Conservation (phyloP, 768 basidiomycete genomes). For the Boletus tomentosulus region DNA sequence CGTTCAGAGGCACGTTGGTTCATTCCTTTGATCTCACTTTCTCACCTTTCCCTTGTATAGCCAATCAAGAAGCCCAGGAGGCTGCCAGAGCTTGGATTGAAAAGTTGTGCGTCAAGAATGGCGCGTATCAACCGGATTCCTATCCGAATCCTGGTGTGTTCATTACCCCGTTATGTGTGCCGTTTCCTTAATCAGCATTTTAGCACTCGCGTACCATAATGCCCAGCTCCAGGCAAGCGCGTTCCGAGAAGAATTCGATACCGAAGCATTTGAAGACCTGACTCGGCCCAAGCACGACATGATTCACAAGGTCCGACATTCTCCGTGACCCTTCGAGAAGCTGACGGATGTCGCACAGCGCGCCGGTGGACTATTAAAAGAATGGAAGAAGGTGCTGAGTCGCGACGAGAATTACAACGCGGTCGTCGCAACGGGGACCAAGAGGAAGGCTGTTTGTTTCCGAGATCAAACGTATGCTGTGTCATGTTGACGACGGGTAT, state of each 20-base stretch:
- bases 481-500: not conserved
- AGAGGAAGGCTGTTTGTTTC: slow-evolving; percentile 66
- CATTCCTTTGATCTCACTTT: not conserved
- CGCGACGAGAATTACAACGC: slow-evolving; percentile 62
- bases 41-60: slow-evolving; percentile 36
- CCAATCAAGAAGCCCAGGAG: slow-evolving; percentile 61
- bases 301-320: slow-evolving; percentile 67
- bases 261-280: slow-evolving; percentile 72
- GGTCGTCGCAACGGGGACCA: slow-evolving; percentile 49
- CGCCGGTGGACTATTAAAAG: slow-evolving; percentile 62
- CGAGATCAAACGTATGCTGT: not conserved
- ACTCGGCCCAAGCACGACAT: slow-evolving; percentile 72
- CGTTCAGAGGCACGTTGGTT: slow-evolving; percentile 48
- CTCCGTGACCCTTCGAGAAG: not conserved
- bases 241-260: slow-evolving; percentile 85
- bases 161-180: not conserved
- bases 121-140: slow-evolving; percentile 82
- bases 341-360: slow-evolving; percentile 37
- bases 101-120: slow-evolving; percentile 74
- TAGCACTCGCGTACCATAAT: slow-evolving; percentile 77
- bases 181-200: not conserved
- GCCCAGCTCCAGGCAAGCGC: slow-evolving; percentile 89
- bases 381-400: slow-evolving; percentile 64
- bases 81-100: slow-evolving; percentile 71
- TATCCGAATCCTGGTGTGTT: slow-evolving; percentile 75